A percentile compares a stretch with the other conserved stretches of the same genome.
These are phyloP conservation scores for Phalaenopsis aphrodite DNA, from an alignment of 106 monocot genomes.

Conservation along the genomic window DNA sequence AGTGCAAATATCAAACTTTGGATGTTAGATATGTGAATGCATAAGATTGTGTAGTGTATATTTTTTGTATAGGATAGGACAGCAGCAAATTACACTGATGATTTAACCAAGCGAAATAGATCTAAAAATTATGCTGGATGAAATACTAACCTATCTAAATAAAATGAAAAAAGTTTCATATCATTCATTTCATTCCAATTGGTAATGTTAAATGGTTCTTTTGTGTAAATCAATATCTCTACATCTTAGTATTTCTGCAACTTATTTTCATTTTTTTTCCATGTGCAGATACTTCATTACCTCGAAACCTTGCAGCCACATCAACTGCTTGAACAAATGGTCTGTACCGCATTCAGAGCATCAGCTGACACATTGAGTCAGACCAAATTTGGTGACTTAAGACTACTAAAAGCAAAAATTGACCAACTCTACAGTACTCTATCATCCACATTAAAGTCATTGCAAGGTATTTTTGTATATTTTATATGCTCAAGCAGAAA, in stretches of 20 bases:
- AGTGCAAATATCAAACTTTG: too few relatives aligned
- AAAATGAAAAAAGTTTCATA: neutral
- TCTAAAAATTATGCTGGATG: neutral
- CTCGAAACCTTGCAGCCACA: conserved; percentile 85
- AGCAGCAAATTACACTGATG: neutral
- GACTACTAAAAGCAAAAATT: conserved; percentile 61
- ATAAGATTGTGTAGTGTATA: too few relatives aligned
- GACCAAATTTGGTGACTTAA: conserved; percentile 59
- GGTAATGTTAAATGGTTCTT: neutral
- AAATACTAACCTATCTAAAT: neutral
- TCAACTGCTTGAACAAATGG: conserved; percentile 82
- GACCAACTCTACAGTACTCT: conserved; percentile 71
- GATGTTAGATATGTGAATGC: too few relatives aligned
- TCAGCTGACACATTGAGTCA: conserved; percentile 64
- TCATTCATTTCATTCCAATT: conserved; percentile 6
- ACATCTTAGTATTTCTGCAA: neutral
- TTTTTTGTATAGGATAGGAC: neutral
- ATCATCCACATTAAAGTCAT: conserved; percentile 56
- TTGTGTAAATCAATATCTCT: neutral
- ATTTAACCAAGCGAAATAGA: neutral
- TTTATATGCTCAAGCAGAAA: neutral
- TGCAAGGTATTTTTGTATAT: conserved; percentile 39
- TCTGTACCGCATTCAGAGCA: conserved; percentile 80
- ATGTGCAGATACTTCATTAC: conserved; percentile 75
- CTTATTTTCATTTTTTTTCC: neutral